Evolutionary conservation across 176 grass and related monocot species (phyloP).

Genomic region (Areca catechu): DNA sequence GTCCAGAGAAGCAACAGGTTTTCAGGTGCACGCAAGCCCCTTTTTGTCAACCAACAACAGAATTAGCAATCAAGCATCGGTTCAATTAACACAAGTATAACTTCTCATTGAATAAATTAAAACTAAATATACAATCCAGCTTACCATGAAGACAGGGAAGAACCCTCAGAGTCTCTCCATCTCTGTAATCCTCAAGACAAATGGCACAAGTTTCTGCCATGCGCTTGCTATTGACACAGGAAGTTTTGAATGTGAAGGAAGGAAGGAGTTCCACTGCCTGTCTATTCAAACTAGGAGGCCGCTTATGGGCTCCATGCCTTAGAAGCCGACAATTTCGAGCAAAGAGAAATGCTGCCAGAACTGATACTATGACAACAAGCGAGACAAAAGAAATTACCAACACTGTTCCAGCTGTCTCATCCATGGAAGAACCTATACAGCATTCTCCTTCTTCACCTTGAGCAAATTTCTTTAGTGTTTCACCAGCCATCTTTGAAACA

Average conservation of each 20-base stretch:
- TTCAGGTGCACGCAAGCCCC: no score
- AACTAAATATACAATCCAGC: not conserved
- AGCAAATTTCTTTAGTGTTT: constrained; percentile 61
- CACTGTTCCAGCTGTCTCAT: constrained; percentile 79
- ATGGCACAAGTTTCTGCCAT: constrained; percentile 55
- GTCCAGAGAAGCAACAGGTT: no score
- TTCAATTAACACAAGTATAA: no score
- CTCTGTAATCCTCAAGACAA: constrained; percentile 84
- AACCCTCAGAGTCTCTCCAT: constrained; percentile 57
- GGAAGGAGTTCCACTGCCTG: constrained; percentile 67
- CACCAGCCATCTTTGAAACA: constrained; percentile 67
- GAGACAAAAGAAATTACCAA: constrained; percentile 85
- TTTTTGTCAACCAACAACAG: no score
- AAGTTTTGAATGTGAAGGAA: constrained; percentile 34
- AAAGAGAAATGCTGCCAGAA: constrained; percentile 72
- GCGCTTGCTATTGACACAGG: constrained; percentile 35
- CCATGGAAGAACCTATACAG: constrained; percentile 69
- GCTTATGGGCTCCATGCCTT: constrained; percentile 35
- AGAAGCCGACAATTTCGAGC: constrained; percentile 85
- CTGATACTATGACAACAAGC: constrained; percentile 78
- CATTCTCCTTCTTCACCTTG: constrained; percentile 56
- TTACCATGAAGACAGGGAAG: constrained; percentile 90
- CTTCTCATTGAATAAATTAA: no score
- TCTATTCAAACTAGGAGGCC: constrained; percentile 49
- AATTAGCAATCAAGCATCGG: no score